Conservation (phyloP, 805 yeast species). For the Wickerhamiella qilinensis region DNA sequence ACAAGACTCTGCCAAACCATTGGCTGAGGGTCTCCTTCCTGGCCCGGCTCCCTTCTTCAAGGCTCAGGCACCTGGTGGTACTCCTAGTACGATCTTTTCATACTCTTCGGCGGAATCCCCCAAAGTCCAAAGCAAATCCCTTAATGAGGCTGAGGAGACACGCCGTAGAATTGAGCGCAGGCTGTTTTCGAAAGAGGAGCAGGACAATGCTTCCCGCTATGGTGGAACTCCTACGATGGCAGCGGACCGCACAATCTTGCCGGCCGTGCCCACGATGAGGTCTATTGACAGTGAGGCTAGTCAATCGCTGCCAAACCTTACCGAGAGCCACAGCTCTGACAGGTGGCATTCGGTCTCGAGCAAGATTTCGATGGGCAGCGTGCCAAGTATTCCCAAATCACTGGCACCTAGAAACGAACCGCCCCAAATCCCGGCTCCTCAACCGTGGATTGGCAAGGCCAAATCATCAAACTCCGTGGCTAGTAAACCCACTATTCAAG, state of each 20-base stretch:
- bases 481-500: neutral
- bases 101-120: constrained; percentile 1
- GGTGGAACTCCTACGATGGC: neutral
- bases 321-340: neutral
- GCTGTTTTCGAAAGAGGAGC: neutral
- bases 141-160: constrained; percentile 4
- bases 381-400: neutral
- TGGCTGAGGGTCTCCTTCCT: neutral
- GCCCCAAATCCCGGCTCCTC: neutral
- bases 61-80: neutral
- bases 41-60: neutral
- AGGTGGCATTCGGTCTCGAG: neutral
- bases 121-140: neutral
- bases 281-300: neutral
- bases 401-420: neutral
- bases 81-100: constrained; percentile 1
- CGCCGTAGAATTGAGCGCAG: constrained; percentile 2
- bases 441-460: neutral
- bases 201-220: neutral
- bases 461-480: neutral
- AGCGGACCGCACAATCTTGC: neutral
- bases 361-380: neutral
- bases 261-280: neutral
- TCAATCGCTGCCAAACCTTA: neutral
- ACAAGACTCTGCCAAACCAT: neutral